Base-by-base conservation (phyloP, 176 grass and related monocot species). In the Ananas comosus region DNA sequence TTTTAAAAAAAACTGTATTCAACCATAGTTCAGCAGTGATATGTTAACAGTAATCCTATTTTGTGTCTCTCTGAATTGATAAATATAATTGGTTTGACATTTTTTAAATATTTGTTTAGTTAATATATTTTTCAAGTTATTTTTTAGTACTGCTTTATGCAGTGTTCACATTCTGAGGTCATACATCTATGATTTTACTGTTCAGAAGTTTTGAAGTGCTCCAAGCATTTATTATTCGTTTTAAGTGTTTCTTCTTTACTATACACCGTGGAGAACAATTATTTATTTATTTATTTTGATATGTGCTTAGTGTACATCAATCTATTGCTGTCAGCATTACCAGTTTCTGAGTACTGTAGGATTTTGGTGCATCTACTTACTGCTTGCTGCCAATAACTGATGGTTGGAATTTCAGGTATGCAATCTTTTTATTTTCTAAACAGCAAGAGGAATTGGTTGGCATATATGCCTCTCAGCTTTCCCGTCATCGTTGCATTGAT, bases 391-490 rank as follows among this genome's bases (percentile, higher is more conserved):
- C 5, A 42, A 51, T 73, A 51, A 63, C 52, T 76, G 22, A 68
- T 42, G 29, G 16, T 52, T 73, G 63, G 27, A 33, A 80, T 91
- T 70, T 67, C 89, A 97, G 93, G 93, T 92, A 97, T 24, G 86
- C 78, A 65, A 97, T 85, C 72, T 87, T 77, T 83, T 83, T 97
- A 59, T 97, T 97, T 78, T 97, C 86, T 22, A 84, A 92, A 74
- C 84, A 92, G 72, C 89, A 92, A 17, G 93, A 97, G 78, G 93
- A 97, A 66, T 82, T 92, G 68, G 89, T 97, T 87, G 93, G 93
- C 70, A 71, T 92, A 63, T 97, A 97, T 69, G 86, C 89, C 33
- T 97, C 89, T 87, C 89, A 97, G 70, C 93, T 97, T 77, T 70
- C 88, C 13, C 79, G 74, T 59, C 83, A 97, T 66, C 78, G 89